Evolutionary conservation across 768 basidiomycete species (phyloP).

Genomic region (Lactarius tabidus): DNA sequence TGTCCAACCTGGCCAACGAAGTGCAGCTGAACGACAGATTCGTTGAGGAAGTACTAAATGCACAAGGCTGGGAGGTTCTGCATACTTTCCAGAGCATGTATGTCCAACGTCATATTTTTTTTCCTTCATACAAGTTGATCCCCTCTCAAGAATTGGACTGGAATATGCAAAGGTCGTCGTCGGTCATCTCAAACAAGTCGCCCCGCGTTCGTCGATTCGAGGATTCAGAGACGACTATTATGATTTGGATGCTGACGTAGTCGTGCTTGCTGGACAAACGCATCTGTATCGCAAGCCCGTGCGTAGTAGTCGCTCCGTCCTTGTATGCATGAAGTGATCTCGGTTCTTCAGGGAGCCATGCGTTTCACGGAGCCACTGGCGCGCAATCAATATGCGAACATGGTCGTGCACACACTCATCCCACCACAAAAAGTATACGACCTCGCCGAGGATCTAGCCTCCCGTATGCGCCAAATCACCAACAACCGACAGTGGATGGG

Average conservation of each 20-base stretch:
- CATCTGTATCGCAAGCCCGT: conserved; percentile 41
- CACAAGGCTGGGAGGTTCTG: conserved; percentile 40
- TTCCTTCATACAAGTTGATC: not conserved
- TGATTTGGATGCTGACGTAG: conserved; percentile 35
- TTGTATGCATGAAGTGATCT: too few species aligned
- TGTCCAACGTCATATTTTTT: conserved; percentile 25
- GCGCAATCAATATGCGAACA: conserved; percentile 14
- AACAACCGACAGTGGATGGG: conserved; percentile 40
- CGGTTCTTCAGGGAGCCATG: conserved; percentile 18
- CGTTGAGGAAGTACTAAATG: conserved; percentile 34
- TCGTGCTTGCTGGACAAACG: conserved; percentile 40
- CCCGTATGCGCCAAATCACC: conserved; percentile 32
- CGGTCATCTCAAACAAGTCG: conserved; percentile 37
- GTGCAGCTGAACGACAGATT: conserved; percentile 28
- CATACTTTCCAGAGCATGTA: conserved; percentile 41
- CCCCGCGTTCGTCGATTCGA: conserved; percentile 35
- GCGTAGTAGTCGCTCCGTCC: conserved; percentile 28
- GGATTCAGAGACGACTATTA: conserved; percentile 41
- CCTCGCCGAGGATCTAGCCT: conserved; percentile 33
- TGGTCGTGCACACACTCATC: conserved; percentile 11
- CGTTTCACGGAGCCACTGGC: conserved; percentile 19
- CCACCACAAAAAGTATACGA: conserved; percentile 26
- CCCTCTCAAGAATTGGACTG: conserved; percentile 37
- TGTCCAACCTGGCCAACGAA: not conserved
- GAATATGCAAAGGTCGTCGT: conserved; percentile 43